Evolutionary conservation across 768 basidiomycete genomes (phyloP), one percentile per base, ranked within the genome.

Genomic region (Boletus tomentosulus): DNA sequence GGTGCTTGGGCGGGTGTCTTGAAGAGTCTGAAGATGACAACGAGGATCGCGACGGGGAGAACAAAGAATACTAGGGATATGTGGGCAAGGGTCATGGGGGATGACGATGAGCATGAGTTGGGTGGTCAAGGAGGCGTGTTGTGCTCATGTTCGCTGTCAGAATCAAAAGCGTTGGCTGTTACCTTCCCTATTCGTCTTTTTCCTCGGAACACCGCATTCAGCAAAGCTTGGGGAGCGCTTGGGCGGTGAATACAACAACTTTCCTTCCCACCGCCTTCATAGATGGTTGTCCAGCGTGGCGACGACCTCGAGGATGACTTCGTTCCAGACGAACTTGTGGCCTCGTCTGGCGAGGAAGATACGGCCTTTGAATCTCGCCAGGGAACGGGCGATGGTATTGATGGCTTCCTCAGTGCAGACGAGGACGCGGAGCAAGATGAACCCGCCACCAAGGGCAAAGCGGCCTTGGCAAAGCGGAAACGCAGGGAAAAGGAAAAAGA

Each of bases 301-400:
- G 89, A 94, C 75, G 90, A 90, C 75, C 77, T 94, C 19, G 89
- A 88, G 46, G 92, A 93, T 67, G 87, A 92, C 58, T 91, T 87
- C 64, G 74, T 87, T 48, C 78, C 78, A 31, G 85, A 93, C 57
- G 85, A 86, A 42, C 73, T 81, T 13, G 79, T 88, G 0, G 84
- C 83, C 1, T 71, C 80, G 13, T 86, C 84, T 0, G 85, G 76
- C 11, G 85, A 82, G 44, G 87, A 87, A 57, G 67, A 68, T 0
- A 49, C 48, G 3, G 33, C 48, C 50, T 66, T 69, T 16, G 61
- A 67, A 25, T 49, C 65, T 27, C 66, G 47, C 43, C 66, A 62
- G 38, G 65, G 64, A 2, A 63, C 66, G 2, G 66, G 62, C 19
- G 76, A 78, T 11, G 73, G 71, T 49, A 67, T 75, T 46, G 66